Evolutionary conservation across 2,329 filamentous ascomycete species (phyloP), one percentile per base, ranked within the genome.

Genomic region (Tricladium varicosporioides): DNA sequence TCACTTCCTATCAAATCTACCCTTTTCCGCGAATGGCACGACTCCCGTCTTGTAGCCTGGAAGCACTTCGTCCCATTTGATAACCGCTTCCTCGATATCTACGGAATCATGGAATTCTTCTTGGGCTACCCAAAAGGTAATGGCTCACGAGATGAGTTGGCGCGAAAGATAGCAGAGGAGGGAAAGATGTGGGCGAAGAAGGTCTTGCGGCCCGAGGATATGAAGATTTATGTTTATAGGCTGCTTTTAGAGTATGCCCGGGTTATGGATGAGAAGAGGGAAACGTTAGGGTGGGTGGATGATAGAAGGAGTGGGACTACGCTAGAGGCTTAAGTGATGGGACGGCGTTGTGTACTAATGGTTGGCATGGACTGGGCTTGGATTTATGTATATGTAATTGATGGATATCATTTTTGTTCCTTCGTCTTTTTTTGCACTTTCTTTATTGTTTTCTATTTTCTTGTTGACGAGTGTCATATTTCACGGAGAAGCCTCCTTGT

Each of bases 31-130:
- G 89, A 93, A 70, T 92, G 89, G 89, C 88, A 92, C 67, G 89
- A 92, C 68, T 80, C 79, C 51, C 79, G 89, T 0, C 76, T 93
- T 1, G 74, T 90, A 1, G 79, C 88, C 0, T 93, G 89, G 89
- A 83, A 84, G 66, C 89, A 93, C 71, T 92, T 89, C 64, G 85
- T 91, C 2, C 89, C 89, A 5, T 86, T 92, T 81, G 87, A 91
- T 68, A 88, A 82, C 66, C 81, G 85, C 0, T 91, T 86, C 65
- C 73, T 80, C 31, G 89, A 92, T 67, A 80, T 87, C 65, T 91
- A 84, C 60, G 85, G 82, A 31, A 84, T 90, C 54, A 80, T 91
- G 79, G 81, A 87, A 61, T 92, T 89, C 67, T 91, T 92, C 65
- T 62, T 89, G 1, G 86, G 86, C 1, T 85, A 85, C 64, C 11